Evolutionary conservation across 73 alveolate genomes (phyloP).

Genomic region (Paramecium primaurelia): DNA sequence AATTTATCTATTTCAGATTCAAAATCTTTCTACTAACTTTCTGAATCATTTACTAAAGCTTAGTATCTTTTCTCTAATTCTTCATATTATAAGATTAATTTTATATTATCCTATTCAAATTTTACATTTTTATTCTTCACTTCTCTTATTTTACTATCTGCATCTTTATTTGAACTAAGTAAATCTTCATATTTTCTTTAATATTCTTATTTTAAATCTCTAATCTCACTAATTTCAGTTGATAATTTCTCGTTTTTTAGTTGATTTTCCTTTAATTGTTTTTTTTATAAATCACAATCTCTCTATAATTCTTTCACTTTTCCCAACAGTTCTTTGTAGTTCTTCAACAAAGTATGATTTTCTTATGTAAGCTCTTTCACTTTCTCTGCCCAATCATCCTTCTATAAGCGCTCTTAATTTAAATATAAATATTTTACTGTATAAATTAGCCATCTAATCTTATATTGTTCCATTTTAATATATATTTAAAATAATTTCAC

Average conservation of each 20-base stretch:
- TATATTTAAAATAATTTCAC: not conserved
- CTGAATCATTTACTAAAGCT: not conserved
- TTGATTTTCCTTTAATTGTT: not conserved
- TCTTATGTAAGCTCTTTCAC: not conserved
- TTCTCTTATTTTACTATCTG: not conserved
- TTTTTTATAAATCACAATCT: not conserved
- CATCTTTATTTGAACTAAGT: not conserved
- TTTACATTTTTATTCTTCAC: not conserved
- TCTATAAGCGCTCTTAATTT: not conserved
- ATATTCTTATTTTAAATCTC: not conserved
- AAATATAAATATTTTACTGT: not conserved
- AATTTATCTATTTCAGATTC: not conserved
- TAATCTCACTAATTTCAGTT: not conserved
- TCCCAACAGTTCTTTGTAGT: not conserved
- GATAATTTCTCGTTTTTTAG: not conserved
- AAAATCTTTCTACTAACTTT: not conserved
- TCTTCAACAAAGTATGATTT: not conserved
- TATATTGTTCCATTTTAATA: not conserved
- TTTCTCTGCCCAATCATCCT: slow-evolving; percentile 17
- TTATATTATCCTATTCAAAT: not conserved
- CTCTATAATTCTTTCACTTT: not conserved
- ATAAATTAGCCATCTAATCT: not conserved
- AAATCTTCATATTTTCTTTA: not conserved
- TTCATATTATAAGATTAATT: not conserved
- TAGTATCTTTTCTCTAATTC: not conserved